These are phyloP conservation scores for Cryptococcus floricola DNA, from an alignment of 1,284 basidiomycete genomes.

Conservation along the genomic window DNA sequence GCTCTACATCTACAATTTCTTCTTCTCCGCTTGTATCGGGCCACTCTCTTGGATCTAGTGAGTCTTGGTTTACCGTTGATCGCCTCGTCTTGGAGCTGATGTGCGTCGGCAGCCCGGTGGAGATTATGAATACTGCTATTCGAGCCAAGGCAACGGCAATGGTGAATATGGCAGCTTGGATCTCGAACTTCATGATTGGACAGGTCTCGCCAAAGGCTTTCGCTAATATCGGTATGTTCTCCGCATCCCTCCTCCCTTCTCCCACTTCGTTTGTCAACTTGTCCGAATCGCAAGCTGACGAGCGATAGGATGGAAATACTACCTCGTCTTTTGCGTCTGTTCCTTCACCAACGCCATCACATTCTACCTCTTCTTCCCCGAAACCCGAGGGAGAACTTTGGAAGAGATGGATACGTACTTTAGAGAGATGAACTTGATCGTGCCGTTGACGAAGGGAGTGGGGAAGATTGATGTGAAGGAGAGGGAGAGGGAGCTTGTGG, in stretches of 20 bases:
- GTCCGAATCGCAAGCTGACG: not conserved
- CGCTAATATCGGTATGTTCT: slow-evolving; percentile 28
- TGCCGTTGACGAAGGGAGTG: slow-evolving; percentile 50
- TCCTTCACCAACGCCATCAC: slow-evolving; percentile 61
- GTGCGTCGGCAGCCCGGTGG: slow-evolving; percentile 31
- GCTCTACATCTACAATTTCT: slow-evolving; percentile 32
- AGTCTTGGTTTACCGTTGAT: slow-evolving; percentile 15
- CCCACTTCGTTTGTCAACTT: no score
- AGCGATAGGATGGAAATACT: slow-evolving; percentile 48
- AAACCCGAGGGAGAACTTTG: slow-evolving; percentile 36
- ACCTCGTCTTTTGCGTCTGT: slow-evolving; percentile 61
- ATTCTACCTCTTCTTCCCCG: slow-evolving; percentile 54
- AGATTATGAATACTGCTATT: slow-evolving; percentile 58
- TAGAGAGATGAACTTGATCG: slow-evolving; percentile 54
- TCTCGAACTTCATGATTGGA: slow-evolving; percentile 53
- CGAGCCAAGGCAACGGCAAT: slow-evolving; percentile 61
- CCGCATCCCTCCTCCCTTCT: not conserved
- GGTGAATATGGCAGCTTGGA: slow-evolving; percentile 56
- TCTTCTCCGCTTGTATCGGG: slow-evolving; percentile 34
- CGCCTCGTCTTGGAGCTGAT: no score
- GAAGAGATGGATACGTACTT: slow-evolving; percentile 60
- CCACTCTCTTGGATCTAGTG: slow-evolving; percentile 39
- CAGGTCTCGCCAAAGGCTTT: slow-evolving; percentile 50
- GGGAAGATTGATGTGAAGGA: slow-evolving; percentile 47
- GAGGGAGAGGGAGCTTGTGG: slow-evolving; percentile 53